Conservation (phyloP, 331 rosid species). For the Malus hybrid region DNA sequence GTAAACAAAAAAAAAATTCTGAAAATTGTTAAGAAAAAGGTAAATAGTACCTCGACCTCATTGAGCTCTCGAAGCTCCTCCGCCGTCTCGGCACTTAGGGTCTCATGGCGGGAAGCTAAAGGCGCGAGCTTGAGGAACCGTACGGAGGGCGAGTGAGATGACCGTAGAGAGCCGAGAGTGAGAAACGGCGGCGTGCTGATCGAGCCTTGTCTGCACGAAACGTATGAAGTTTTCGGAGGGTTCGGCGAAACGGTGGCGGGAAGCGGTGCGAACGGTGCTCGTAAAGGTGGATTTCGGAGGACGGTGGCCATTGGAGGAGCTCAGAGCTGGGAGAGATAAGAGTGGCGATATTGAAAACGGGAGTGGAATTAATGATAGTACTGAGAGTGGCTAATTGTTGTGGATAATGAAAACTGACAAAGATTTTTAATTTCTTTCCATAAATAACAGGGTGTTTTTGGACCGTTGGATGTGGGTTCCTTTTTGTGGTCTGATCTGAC, state of each 20-base stretch:
- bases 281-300: slow-evolving; percentile 2
- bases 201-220: not conserved
- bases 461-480: not conserved
- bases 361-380: not conserved
- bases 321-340: not conserved
- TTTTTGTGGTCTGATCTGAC: not conserved
- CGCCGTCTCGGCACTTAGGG: slow-evolving; percentile 17
- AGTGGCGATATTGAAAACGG: not conserved
- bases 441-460: not conserved
- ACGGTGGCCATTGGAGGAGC: slow-evolving; percentile 8
- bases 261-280: not conserved
- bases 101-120: slow-evolving; percentile 22
- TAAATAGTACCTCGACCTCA: slow-evolving; percentile 22
- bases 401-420: not conserved
- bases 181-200: not conserved
- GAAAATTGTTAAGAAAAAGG: not conserved
- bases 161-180: slow-evolving; percentile 6
- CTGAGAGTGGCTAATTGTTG: not conserved
- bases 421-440: not conserved
- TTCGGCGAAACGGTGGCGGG: not conserved
- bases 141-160: slow-evolving; percentile 16
- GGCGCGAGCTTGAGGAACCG: slow-evolving; percentile 20
- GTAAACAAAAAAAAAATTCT: not conserved
- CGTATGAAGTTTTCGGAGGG: not conserved
- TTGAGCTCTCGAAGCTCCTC: slow-evolving; percentile 14